Conservation (phyloP, 2,329 filamentous ascomycete species). For the Colletotrichum eremochloae region DNA sequence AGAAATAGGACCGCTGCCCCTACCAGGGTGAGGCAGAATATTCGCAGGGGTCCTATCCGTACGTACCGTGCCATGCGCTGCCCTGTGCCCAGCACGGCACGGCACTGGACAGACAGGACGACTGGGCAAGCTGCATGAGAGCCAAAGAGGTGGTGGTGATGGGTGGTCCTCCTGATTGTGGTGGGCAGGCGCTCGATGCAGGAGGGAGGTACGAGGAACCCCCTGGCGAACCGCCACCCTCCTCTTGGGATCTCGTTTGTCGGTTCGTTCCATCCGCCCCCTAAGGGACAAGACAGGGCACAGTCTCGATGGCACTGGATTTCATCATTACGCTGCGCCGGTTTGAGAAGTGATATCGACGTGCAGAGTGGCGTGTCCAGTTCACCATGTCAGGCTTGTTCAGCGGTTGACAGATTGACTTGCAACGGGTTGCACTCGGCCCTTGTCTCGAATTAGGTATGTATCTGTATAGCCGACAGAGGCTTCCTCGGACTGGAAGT, state of each 20-base stretch:
- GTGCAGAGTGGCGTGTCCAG: neutral
- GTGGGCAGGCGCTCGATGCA: conserved; percentile 24
- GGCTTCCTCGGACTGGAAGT: conserved; percentile 7
- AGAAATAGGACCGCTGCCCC: conserved; percentile 33
- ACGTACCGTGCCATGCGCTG: neutral
- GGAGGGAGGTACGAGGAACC: conserved; percentile 35
- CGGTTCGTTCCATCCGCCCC: conserved; percentile 38
- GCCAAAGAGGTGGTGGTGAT: conserved; percentile 8
- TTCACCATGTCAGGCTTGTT: neutral
- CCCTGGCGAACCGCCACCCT: conserved; percentile 22
- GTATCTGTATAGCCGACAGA: neutral
- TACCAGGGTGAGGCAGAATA: conserved; percentile 25
- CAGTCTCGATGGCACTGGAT: conserved; percentile 11
- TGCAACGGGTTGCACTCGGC: conserved; percentile 11
- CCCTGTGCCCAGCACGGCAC: neutral
- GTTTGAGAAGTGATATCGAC: conserved; percentile 5
- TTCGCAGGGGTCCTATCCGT: neutral
- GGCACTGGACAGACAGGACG: neutral
- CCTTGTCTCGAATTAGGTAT: neutral
- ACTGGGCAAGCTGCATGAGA: conserved; percentile 1
- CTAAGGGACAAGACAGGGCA: neutral
- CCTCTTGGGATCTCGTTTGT: conserved; percentile 15
- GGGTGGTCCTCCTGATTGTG: neutral
- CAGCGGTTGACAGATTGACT: neutral
- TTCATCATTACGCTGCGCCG: conserved; percentile 8